Base-by-base conservation (phyloP, 305 asterid genomes). In the Fraxinus sp. region DNA sequence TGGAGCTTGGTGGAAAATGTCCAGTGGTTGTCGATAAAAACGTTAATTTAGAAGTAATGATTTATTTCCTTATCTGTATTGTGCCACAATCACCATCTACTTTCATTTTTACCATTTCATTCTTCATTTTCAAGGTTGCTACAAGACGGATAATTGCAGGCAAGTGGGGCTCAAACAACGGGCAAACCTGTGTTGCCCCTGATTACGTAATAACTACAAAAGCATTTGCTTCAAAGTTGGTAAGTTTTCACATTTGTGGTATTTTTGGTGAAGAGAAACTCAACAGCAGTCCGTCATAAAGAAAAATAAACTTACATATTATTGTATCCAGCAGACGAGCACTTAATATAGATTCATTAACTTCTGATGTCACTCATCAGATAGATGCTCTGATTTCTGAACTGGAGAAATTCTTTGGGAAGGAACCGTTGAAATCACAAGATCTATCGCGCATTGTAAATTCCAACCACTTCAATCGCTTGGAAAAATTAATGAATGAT, bases 81-180 rank as follows among this genome's bases (percentile, higher is more conserved):
- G 75, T 59, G 43, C 43, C 35, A 3, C n/a, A 64, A 59, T 20
- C 32, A 3, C 14, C 28, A 55, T 46, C 2, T 52, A 36, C 22
- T 26, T 52, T 39, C 36, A 81, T 80, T 55, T 33, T n/a, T 26
- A 13, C 78, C 32, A 46, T 59, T 18, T 70, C 41, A 75, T 64
- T 79, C 39, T 86, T 77, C 77, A 30, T 83, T 84, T 75, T 33
- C 62, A 70, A 96, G 99, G 97, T 96, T 81, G 85, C 97, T 7
- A 92, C 92, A 72, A 89, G 94, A 83, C 89, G 99, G 77, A 90
- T 94, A 78, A 90, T 91, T 82, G 90, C 92, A 30, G 98, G 98
- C 81, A 96, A 96, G 87, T 96, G 98, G 98, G 94, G 94, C 77
- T 88, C 95, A 87, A 96, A 96, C 89, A 96, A 89, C 32, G 99